Conservation (phyloP, 108 stramenopile species). For the Aurantiochytrium sp. region DNA sequence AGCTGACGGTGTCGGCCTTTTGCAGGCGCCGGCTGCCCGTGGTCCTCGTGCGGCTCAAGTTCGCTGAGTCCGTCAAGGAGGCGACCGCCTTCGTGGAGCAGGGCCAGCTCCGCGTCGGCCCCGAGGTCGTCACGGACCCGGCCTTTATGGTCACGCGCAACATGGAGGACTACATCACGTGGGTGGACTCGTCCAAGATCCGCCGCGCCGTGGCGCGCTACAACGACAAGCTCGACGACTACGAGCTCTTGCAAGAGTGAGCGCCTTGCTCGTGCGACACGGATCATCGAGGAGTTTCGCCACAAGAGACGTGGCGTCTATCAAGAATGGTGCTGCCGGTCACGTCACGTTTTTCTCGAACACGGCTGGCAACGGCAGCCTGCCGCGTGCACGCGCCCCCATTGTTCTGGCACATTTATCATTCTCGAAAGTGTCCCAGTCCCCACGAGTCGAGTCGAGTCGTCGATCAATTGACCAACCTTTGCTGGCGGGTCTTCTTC, state of each 20-base stretch:
- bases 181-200: conserved; percentile 94
- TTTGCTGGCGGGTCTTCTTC: no score
- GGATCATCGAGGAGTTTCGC: background rate
- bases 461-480: no score
- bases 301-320: no score
- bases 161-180: conserved; percentile 98
- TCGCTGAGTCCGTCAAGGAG: conserved; percentile 88
- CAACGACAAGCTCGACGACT: conserved; percentile 98
- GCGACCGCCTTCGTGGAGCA: conserved; percentile 90
- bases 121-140: conserved; percentile 91
- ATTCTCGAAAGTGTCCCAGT: no score
- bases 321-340: no score
- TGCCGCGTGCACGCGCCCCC: no score
- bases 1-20: conserved; percentile 79
- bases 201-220: conserved; percentile 83
- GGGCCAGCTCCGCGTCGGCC: conserved; percentile 98
- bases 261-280: background rate
- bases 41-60: conserved; percentile 96
- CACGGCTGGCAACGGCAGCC: no score
- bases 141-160: conserved; percentile 86
- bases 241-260: conserved; percentile 82
- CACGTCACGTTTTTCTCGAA: no score
- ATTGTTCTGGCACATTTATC: no score
- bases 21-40: conserved; percentile 92
- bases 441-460: no score